phyloP scores from a whole-genome alignment of 106 monocot genomes.

The Hemerocallis citrina region DNA sequence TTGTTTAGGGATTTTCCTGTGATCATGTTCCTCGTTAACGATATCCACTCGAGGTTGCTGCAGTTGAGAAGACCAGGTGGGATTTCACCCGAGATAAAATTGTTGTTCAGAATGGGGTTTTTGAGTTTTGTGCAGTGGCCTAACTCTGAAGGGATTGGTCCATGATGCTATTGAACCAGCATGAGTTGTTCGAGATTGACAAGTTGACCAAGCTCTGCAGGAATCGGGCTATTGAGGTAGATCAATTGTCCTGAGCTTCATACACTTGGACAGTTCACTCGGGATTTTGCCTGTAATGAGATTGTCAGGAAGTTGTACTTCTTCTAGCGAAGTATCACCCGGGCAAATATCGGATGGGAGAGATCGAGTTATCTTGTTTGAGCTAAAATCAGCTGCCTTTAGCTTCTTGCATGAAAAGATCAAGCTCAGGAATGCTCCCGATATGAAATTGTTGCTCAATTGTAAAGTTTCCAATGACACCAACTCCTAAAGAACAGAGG shows the following conservation, averaged over 20 bases:
- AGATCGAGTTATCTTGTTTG: conserved; percentile 39
- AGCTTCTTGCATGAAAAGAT: conserved; percentile 37
- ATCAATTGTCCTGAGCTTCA: conserved; percentile 43
- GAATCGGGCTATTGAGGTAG: conserved; percentile 56
- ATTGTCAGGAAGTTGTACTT: conserved; percentile 68
- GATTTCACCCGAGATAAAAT: conserved; percentile 52
- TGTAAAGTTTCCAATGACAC: conserved; percentile 39
- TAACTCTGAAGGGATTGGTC: conserved; percentile 53
- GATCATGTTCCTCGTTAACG: conserved; percentile 61
- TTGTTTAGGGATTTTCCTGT: conserved; percentile 35
- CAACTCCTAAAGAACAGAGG: conserved; percentile 22
- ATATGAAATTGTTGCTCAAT: conserved; percentile 66
- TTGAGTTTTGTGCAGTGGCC: conserved; percentile 51
- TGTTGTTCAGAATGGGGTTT: conserved; percentile 81
- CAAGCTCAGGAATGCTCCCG: conserved; percentile 39
- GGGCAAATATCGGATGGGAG: conserved; percentile 44
- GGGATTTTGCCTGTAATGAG: conserved; percentile 48
- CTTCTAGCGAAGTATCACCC: conserved; percentile 38
- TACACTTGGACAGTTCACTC: conserved; percentile 31
- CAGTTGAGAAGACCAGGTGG: conserved; percentile 50
- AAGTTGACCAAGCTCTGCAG: conserved; percentile 48
- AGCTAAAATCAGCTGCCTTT: conserved; percentile 62
- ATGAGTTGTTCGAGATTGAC: conserved; percentile 52
- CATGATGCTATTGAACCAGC: conserved; percentile 55
- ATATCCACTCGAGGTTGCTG: conserved; percentile 68